A percentile compares a stretch with the other conserved stretches of the same genome.
Conservation (phyloP, 2,329 filamentous ascomycete genomes). For the Shiraia bambusicola region DNA sequence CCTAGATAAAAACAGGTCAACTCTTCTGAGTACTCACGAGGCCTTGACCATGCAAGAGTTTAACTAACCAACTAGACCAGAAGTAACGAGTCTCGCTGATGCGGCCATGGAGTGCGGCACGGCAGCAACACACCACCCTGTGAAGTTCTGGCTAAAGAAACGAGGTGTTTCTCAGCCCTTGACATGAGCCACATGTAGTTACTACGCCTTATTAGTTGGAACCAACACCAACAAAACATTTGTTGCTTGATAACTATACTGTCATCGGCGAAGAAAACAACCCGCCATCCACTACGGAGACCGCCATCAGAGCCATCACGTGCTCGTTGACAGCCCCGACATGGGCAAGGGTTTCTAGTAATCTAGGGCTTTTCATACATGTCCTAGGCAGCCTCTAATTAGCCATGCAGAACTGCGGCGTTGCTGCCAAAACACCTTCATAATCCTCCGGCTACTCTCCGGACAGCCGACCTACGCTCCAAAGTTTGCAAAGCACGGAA, state of each 20-base stretch:
- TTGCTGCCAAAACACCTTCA: slow-evolving; percentile 10
- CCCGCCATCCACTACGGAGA: background rate
- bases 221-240: slow-evolving; percentile 7
- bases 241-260: slow-evolving; percentile 6
- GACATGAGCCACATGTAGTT: slow-evolving; percentile 24
- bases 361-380: slow-evolving; percentile 12
- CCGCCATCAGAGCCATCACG: slow-evolving; percentile 11
- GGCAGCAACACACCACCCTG: slow-evolving; percentile 31
- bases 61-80: slow-evolving; percentile 26
- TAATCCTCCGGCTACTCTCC: slow-evolving; percentile 22
- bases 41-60: slow-evolving; percentile 7
- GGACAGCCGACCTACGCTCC: slow-evolving; percentile 31
- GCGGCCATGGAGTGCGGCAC: slow-evolving; percentile 19
- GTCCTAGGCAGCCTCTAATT: slow-evolving; percentile 15
- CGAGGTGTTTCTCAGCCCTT: slow-evolving; percentile 11
- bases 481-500: slow-evolving; percentile 34
- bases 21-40: too few species aligned
- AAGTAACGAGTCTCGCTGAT: slow-evolving; percentile 29
- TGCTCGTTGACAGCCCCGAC: slow-evolving; percentile 1
- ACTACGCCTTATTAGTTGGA: slow-evolving; percentile 11
- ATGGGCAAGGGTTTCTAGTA: slow-evolving; percentile 8
- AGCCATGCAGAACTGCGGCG: slow-evolving; percentile 29
- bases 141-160: slow-evolving; percentile 21
- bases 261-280: slow-evolving; percentile 14
- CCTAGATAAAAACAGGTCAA: too few species aligned